Evolutionary conservation across 768 basidiomycete species (phyloP), one percentile per base, ranked within the genome.

Genomic region (Flagelloscypha sp.): DNA sequence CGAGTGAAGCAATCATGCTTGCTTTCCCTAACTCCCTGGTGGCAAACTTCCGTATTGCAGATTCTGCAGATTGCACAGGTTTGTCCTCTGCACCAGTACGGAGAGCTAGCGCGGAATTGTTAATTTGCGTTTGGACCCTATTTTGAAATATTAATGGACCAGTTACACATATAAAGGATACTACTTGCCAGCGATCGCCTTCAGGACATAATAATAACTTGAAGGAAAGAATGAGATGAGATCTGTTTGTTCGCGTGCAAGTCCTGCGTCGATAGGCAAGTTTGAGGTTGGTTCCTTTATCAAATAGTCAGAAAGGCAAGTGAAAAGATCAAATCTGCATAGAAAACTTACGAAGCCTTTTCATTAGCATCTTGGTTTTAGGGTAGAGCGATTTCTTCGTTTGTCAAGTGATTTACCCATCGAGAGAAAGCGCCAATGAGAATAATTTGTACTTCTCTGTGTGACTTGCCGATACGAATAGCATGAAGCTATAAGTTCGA

Each of bases 171-270:
- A n/a, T n/a, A n/a, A n/a, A n/a, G n/a, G n/a, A n/a, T n/a, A n/a
- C n/a, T n/a, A n/a, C n/a, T n/a, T n/a, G n/a, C n/a, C n/a, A n/a
- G n/a, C n/a, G n/a, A n/a, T 93, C 86, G 11, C 93, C 93, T 65
- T 95, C 92, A 37, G 85, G n/a, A 89, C 93, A 97, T 97, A 46
- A 98, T 76, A 23, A 97, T 63, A 11, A 89, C 89, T 61, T 98
- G 93, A 48, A 98, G 64, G 58, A 93, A 97, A 1, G 87, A 90
- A 4, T n/a, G 93, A 85, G 33, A 87, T 84, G 29, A 98, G 69
- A 49, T 87, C 81, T 42, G 76, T 83, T 53, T 88, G 83, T 0
- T 79, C 76, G 48, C 75, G 79, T 43, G 83, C 73, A 27, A 94
- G 68, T 13, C 88, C 88, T 46, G 81, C 81, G 50, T 92, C 86